Evolutionary conservation across 1,139 yeast genomes (phyloP).

Genomic region (Eremothecium cymbalariae): DNA sequence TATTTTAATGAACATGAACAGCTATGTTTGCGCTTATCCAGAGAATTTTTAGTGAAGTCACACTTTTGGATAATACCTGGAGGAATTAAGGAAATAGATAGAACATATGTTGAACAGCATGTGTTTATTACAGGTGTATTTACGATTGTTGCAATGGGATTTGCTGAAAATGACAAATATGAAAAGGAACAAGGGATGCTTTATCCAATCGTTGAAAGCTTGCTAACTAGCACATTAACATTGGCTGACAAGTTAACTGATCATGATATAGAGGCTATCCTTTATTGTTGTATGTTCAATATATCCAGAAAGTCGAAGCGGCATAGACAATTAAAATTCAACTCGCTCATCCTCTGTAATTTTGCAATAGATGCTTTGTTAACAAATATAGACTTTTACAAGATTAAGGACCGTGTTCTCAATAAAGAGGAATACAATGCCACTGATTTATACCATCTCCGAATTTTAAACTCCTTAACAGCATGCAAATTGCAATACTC

Average conservation of each 20-base stretch:
- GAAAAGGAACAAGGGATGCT: slow-evolving; percentile 39
- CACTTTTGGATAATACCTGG: slow-evolving; percentile 52
- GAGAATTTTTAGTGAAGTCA: slow-evolving; percentile 39
- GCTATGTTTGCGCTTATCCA: slow-evolving; percentile 37
- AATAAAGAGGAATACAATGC: slow-evolving; percentile 26
- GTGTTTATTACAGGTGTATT: slow-evolving; percentile 45
- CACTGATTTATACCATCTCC: slow-evolving; percentile 41
- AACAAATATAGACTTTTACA: slow-evolving; percentile 37
- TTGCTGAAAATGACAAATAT: slow-evolving; percentile 42
- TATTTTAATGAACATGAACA: slow-evolving; percentile 37
- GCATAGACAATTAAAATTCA: slow-evolving; percentile 38
- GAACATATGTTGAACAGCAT: slow-evolving; percentile 38
- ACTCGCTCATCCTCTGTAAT: slow-evolving; percentile 42
- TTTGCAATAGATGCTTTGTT: slow-evolving; percentile 42
- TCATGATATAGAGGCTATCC: slow-evolving; percentile 48
- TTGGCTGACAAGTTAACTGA: slow-evolving; percentile 43
- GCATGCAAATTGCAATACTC: slow-evolving; percentile 43
- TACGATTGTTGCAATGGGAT: slow-evolving; percentile 43
- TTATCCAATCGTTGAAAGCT: slow-evolving; percentile 38
- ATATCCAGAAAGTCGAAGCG: slow-evolving; percentile 42
- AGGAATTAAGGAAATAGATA: slow-evolving; percentile 39
- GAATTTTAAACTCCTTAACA: slow-evolving; percentile 44
- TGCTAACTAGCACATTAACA: slow-evolving; percentile 40
- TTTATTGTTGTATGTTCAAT: slow-evolving; percentile 44
- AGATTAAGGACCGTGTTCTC: slow-evolving; percentile 35